Evolutionary conservation across 306 rosid genomes (phyloP).

Genomic region (Sicyos baderoa): DNA sequence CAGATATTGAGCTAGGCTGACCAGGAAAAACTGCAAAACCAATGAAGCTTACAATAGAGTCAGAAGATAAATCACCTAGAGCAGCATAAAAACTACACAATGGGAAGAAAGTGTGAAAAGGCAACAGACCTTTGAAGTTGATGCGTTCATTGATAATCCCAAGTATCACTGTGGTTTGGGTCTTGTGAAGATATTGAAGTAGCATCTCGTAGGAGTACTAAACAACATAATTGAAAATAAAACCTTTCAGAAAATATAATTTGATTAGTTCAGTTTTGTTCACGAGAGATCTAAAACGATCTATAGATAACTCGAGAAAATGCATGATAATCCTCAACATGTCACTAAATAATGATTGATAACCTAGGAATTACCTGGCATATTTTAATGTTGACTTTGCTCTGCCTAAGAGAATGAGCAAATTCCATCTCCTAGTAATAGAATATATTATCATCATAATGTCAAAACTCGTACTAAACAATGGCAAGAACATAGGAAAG

Average conservation of each 20-base stretch:
- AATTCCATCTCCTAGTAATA: slow-evolving; percentile 79
- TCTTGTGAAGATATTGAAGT: slow-evolving; percentile 74
- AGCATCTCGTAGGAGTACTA: slow-evolving; percentile 91
- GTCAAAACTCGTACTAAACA: slow-evolving; percentile 10
- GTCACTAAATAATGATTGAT: slow-evolving; percentile 10
- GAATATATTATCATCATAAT: slow-evolving; percentile 18
- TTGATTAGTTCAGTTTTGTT: neutral
- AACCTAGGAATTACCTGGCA: slow-evolving; percentile 59
- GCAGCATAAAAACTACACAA: neutral
- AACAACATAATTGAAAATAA: slow-evolving; percentile 25
- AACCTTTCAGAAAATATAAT: slow-evolving; percentile 10
- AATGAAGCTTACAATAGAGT: neutral
- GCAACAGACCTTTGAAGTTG: slow-evolving; percentile 70
- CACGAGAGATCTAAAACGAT: neutral
- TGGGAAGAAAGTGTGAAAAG: neutral
- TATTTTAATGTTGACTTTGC: slow-evolving; percentile 89
- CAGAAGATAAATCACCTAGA: neutral
- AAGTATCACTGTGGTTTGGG: slow-evolving; percentile 69
- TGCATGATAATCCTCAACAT: slow-evolving; percentile 11
- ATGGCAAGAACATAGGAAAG: slow-evolving; percentile 2
- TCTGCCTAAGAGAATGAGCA: slow-evolving; percentile 78
- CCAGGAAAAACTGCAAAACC: slow-evolving; percentile 64
- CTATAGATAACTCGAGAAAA: neutral
- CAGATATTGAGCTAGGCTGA: slow-evolving; percentile 72
- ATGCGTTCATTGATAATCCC: slow-evolving; percentile 88